Percentiles rank a stretch among this genome's conserved stretches.
Evolutionary conservation across 495 filamentous ascomycete genomes (phyloP).

Genomic region (Aspergillus asperescens): DNA sequence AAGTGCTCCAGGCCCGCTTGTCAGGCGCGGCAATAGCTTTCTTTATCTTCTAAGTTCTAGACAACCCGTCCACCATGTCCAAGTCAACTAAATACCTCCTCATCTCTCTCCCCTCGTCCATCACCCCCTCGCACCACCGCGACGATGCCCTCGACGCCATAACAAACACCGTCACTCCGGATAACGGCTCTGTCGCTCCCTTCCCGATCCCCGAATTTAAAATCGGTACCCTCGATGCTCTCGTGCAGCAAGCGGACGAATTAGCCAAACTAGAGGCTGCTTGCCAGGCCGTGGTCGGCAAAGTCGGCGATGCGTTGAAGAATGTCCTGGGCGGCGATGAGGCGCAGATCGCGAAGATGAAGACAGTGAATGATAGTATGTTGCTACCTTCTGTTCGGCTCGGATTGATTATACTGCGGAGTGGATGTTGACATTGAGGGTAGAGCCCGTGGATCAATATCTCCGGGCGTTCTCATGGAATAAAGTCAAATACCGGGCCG

Average conservation of each 20-base stretch:
- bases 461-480: conserved; percentile 89
- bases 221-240: conserved; percentile 89
- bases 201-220: conserved; percentile 92
- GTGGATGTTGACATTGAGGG: conserved; percentile 8
- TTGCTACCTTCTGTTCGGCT: conserved; percentile 5
- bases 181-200: conserved; percentile 69
- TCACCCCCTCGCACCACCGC: conserved; percentile 62
- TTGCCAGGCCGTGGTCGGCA: conserved; percentile 78
- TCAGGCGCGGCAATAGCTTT: conserved; percentile 4
- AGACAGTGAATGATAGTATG: conserved; percentile 94
- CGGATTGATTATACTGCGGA: not conserved
- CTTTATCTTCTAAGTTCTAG: not conserved
- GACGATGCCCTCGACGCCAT: conserved; percentile 77
- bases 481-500: conserved; percentile 90
- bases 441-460: conserved; percentile 92
- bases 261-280: conserved; percentile 76
- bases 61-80: conserved; percentile 46
- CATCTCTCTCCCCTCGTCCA: conserved; percentile 70
- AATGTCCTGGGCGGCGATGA: conserved; percentile 77
- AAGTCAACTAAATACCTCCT: conserved; percentile 60
- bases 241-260: conserved; percentile 97
- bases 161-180: conserved; percentile 61
- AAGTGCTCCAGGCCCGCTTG: conserved; percentile 19
- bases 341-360: conserved; percentile 75
- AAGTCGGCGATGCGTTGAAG: conserved; percentile 81